Evolutionary conservation across 257 asterid species (phyloP).

Genomic region (Gynochthodes officinalis): DNA sequence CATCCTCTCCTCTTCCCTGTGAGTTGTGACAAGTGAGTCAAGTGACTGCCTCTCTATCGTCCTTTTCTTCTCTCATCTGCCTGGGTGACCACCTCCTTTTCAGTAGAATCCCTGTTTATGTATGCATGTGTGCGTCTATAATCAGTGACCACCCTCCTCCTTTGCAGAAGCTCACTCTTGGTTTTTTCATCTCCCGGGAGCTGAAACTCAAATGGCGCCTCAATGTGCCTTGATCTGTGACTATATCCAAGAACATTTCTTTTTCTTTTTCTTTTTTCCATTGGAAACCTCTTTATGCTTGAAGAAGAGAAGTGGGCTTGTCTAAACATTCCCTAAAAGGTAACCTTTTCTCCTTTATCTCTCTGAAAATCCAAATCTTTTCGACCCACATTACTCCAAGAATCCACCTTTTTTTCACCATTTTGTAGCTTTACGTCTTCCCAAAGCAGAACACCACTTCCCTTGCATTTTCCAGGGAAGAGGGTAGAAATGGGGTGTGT

Average conservation of each 20-base stretch:
- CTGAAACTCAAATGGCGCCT: conserved; percentile 22
- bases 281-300: conserved; percentile 23
- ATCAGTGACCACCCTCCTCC: background rate
- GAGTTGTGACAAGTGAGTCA: conserved; percentile 11
- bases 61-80: conserved; percentile 17
- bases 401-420: conserved; percentile 30
- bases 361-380: conserved; percentile 27
- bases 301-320: conserved; percentile 25
- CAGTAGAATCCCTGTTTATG: conserved; percentile 16
- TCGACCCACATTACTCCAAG: conserved; percentile 35
- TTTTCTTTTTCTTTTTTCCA: conserved; percentile 23
- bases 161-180: conserved; percentile 14
- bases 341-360: conserved; percentile 10
- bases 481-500: conserved; percentile 71
- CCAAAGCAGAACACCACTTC: conserved; percentile 10
- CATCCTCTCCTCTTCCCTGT: conserved; percentile 10
- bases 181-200: background rate
- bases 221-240: conserved; percentile 18
- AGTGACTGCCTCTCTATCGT: conserved; percentile 15
- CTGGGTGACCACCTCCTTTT: conserved; percentile 17
- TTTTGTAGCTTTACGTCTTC: conserved; percentile 20
- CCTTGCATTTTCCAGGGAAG: background rate
- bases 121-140: background rate
- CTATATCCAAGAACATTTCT: conserved; percentile 26
- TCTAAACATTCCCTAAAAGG: conserved; percentile 22